These are phyloP conservation scores for Eucalyptus camaldulensis DNA, from an alignment of 345 rosid genomes.

Conservation along the genomic window DNA sequence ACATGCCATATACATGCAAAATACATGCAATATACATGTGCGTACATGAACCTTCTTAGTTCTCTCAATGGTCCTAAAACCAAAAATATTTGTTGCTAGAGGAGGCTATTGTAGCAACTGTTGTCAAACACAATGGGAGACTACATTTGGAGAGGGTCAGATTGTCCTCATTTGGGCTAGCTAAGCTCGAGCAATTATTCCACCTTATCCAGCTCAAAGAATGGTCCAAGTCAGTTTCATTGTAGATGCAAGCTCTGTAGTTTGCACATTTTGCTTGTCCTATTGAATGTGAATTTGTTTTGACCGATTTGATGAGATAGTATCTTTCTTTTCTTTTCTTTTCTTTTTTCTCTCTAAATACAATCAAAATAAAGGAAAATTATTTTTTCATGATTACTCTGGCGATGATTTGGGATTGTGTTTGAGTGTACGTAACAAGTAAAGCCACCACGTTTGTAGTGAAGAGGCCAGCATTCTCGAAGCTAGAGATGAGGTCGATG, in stretches of 20 bases:
- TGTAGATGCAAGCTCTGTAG: conserved; percentile 55
- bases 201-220: conserved; percentile 29
- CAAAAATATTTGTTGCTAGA: not conserved
- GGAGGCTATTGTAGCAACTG: conserved; percentile 50
- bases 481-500: conserved; percentile 33
- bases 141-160: conserved; percentile 44
- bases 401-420: no score
- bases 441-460: conserved; percentile 67
- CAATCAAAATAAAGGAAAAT: not conserved
- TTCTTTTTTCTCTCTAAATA: not conserved
- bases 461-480: conserved; percentile 38
- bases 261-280: conserved; percentile 51
- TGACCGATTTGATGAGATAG: not conserved
- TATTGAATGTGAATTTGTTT: conserved; percentile 50
- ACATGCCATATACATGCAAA: no score
- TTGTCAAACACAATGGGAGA: conserved; percentile 47
- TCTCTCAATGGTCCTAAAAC: no score
- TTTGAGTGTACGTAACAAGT: conserved; percentile 20
- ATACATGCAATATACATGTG: no score
- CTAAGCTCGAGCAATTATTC: conserved; percentile 21
- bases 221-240: conserved; percentile 44
- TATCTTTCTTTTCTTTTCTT: no score
- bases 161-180: conserved; percentile 33
- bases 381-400: not conserved
- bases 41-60: no score